These are phyloP conservation scores for Sicyos edulis DNA, from an alignment of 306 rosid genomes.

Conservation along the genomic window DNA sequence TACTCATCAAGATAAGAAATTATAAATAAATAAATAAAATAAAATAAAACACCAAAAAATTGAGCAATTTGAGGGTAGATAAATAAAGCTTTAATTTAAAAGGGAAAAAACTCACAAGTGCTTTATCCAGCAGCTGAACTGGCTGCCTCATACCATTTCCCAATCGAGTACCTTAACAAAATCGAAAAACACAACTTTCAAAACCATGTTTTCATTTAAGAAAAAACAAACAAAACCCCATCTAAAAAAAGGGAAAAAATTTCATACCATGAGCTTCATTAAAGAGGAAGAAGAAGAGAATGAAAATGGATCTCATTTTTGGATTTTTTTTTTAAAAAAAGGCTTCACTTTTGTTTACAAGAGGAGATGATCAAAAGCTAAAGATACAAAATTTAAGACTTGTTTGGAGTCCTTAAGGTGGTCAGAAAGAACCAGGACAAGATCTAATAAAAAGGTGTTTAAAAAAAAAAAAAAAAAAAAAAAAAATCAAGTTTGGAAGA, in stretches of 20 bases:
- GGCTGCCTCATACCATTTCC: slow-evolving; percentile 35
- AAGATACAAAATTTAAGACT: not conserved
- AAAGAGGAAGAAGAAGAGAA: slow-evolving; percentile 43
- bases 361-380: not conserved
- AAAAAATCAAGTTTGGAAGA: not conserved
- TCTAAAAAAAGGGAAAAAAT: not conserved
- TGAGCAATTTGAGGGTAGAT: too few species aligned
- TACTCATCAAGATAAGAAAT: not conserved
- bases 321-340: not conserved
- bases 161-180: slow-evolving; percentile 58
- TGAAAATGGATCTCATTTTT: slow-evolving; percentile 49
- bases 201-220: not conserved
- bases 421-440: not conserved
- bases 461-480: too few species aligned
- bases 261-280: slow-evolving; percentile 49
- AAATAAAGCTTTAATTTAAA: too few species aligned
- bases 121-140: slow-evolving; percentile 27
- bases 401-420: slow-evolving; percentile 9
- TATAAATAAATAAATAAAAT: too few species aligned
- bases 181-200: not conserved
- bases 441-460: too few species aligned
- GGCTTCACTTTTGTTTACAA: not conserved
- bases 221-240: slow-evolving; percentile 6
- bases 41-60: too few species aligned
- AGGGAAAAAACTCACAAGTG: slow-evolving; percentile 32